Percentiles rank a stretch among this genome's conserved stretches.
These are phyloP conservation scores for Yarrowia sp. DNA, from an alignment of 805 yeast genomes.

Conservation along the genomic window DNA sequence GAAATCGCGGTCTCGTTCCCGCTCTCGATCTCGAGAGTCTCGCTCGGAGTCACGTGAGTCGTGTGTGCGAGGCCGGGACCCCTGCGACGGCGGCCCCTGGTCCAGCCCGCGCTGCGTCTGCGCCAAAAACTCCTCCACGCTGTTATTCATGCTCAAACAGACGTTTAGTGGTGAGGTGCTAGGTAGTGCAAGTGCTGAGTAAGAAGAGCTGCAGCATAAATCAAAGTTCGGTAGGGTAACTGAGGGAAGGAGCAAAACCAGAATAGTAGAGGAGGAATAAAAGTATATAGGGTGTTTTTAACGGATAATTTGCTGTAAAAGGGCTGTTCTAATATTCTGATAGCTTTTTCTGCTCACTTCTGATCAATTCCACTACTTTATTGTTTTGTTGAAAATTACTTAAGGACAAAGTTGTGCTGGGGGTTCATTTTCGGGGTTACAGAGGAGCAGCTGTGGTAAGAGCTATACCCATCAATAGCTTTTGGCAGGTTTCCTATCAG, in stretches of 20 bases:
- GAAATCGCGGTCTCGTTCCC: slow-evolving; percentile 26
- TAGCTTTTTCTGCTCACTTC: too few species aligned
- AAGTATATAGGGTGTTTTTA: not conserved
- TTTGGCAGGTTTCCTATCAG: too few species aligned
- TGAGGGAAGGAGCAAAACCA: not conserved
- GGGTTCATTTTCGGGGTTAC: not conserved
- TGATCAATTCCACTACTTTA: too few species aligned
- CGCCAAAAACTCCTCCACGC: slow-evolving; percentile 39
- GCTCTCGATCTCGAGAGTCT: slow-evolving; percentile 29
- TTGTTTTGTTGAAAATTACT: not conserved
- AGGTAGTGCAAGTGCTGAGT: not conserved
- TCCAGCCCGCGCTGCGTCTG: slow-evolving; percentile 23
- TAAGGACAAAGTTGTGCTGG: not conserved
- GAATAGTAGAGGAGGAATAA: not conserved
- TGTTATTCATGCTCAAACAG: slow-evolving; percentile 14
- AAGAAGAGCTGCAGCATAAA: not conserved
- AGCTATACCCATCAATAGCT: too few species aligned
- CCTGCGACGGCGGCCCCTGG: not conserved
- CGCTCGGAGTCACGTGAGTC: slow-evolving; percentile 9
- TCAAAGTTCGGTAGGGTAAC: slow-evolving; percentile 17
- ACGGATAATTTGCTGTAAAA: too few species aligned
- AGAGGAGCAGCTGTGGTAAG: not conserved
- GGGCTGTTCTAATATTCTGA: too few species aligned
- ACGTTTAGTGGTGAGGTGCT: not conserved
- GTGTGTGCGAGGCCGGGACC: not conserved